A percentile compares a stretch with the other conserved stretches of the same genome.
These are phyloP conservation scores for Porogramme epimiltina DNA, from an alignment of 1,284 basidiomycete genomes.

Conservation along the genomic window DNA sequence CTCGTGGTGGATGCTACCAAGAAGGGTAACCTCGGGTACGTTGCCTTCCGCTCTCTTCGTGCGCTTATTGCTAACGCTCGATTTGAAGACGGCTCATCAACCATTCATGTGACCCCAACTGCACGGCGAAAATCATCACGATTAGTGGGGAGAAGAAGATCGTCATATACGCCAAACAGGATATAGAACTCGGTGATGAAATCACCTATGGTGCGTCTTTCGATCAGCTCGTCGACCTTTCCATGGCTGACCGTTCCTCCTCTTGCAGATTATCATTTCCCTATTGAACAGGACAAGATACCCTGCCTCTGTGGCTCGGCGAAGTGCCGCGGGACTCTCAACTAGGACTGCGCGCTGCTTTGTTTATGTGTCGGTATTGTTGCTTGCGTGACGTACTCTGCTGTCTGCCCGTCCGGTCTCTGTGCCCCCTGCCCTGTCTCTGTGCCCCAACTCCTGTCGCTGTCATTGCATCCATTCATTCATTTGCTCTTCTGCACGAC, in stretches of 20 bases:
- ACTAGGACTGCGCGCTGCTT: conserved; percentile 47
- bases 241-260: neutral
- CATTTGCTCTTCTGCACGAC: neutral
- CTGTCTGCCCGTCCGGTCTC: conserved; percentile 10
- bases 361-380: conserved; percentile 21
- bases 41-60: conserved; percentile 25
- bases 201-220: conserved; percentile 81
- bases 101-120: conserved; percentile 97
- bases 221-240: neutral
- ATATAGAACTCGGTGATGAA: conserved; percentile 92
- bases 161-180: conserved; percentile 96
- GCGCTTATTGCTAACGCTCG: conserved; percentile 5
- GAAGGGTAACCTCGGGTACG: conserved; percentile 95
- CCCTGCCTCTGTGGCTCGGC: conserved; percentile 86
- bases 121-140: conserved; percentile 97
- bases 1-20: conserved; percentile 97
- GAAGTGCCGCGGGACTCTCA: conserved; percentile 89
- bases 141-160: conserved; percentile 99
- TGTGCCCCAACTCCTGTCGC: conserved; percentile 11
- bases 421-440: neutral
- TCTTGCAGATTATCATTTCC: conserved; percentile 85
- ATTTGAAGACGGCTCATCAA: conserved; percentile 86
- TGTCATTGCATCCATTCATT: conserved; percentile 15
- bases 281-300: conserved; percentile 91
- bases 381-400: conserved; percentile 22